Conservation (phyloP, 2,329 filamentous ascomycete species). For the Ophiostoma perfectum region DNA sequence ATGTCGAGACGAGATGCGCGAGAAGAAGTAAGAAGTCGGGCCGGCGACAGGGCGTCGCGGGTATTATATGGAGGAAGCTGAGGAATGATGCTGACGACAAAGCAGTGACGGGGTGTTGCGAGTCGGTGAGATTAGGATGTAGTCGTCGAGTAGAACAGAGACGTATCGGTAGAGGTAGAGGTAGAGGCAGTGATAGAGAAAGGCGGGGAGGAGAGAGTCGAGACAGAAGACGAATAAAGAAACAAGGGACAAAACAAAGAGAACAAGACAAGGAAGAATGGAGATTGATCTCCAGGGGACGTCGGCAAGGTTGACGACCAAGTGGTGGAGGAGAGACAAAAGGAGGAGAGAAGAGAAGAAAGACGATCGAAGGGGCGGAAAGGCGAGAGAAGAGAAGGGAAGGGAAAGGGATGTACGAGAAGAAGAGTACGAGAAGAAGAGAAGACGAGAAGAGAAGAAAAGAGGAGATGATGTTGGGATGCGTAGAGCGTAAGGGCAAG, state of each 20-base stretch:
- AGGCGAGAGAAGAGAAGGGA: background rate
- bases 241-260: no score
- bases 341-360: background rate
- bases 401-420: no score
- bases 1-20: background rate
- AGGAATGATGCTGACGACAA: no score
- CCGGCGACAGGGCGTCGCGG: background rate
- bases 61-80: no score
- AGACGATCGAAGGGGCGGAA: background rate
- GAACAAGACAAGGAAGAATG: no score
- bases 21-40: background rate
- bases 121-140: no score
- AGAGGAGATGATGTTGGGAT: background rate
- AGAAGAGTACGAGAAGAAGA: background rate
- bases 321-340: background rate
- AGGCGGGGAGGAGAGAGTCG: background rate
- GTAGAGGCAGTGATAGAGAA: background rate
- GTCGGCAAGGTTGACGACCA: no score
- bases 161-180: no score
- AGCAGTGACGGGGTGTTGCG: no score
- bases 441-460: background rate
- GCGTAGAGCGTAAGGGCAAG: background rate
- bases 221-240: background rate
- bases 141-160: no score
- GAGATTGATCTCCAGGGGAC: no score